Evolutionary conservation across 75 land plant genomes (phyloP).

Genomic region (Picea sitchensis): DNA sequence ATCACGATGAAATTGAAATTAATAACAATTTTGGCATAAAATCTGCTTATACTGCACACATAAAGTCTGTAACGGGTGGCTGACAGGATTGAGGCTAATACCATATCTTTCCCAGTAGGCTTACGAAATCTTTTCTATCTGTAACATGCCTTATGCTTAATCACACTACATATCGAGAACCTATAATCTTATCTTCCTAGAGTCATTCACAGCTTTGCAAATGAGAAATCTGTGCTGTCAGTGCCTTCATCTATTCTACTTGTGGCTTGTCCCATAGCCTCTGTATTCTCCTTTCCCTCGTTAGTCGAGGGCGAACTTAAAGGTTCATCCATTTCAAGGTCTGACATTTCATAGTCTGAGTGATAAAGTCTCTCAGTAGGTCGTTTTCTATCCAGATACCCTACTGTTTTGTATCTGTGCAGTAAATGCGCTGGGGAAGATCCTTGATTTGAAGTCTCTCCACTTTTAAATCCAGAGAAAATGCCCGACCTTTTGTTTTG

Average conservation of each 20-base stretch:
- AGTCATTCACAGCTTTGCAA: constrained; percentile 5
- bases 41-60: too few relatives aligned
- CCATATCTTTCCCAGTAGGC: background rate
- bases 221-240: constrained; percentile 7
- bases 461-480: background rate
- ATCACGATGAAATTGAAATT: too few relatives aligned
- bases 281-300: background rate
- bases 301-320: background rate
- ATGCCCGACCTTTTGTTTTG: background rate
- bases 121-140: background rate
- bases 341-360: constrained; percentile 16
- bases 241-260: background rate
- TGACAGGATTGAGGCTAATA: too few relatives aligned
- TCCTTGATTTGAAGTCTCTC: constrained; percentile 11
- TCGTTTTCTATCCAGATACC: background rate
- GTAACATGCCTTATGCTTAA: background rate
- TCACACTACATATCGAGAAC: background rate
- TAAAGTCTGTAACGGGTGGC: too few relatives aligned
- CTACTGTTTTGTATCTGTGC: constrained; percentile 1
- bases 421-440: constrained; percentile 8
- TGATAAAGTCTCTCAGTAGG: background rate
- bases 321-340: constrained; percentile 2
- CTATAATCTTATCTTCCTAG: background rate
- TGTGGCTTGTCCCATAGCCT: background rate
- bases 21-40: too few relatives aligned